These are phyloP conservation scores for Pseudopithomyces maydicus DNA, from an alignment of 2,329 filamentous ascomycete species.

Conservation along the genomic window DNA sequence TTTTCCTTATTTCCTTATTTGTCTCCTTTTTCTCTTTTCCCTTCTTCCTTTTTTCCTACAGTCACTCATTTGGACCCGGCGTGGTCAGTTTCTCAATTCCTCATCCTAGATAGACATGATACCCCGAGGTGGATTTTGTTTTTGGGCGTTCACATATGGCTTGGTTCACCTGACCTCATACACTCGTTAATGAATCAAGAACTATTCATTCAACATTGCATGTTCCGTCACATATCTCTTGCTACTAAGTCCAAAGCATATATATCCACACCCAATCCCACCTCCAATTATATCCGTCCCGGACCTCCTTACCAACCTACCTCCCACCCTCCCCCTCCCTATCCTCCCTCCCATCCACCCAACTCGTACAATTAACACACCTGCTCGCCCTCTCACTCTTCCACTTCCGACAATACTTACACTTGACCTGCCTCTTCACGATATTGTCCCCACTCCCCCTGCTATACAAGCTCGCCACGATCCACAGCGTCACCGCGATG, in stretches of 20 bases:
- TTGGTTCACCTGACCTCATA: too few species aligned
- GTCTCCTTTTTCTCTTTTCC: too few species aligned
- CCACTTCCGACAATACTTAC: conserved; percentile 67
- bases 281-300: too few species aligned
- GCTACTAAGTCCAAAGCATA: too few species aligned
- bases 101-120: not conserved
- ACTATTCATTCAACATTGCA: too few species aligned
- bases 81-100: not conserved
- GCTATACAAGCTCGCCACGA: conserved; percentile 67
- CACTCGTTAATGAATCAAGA: not conserved
- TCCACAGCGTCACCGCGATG: conserved; percentile 69
- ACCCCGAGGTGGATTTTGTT: not conserved
- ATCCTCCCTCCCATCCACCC: conserved; percentile 62
- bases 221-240: too few species aligned
- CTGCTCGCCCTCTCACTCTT: conserved; percentile 67
- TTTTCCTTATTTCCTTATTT: too few species aligned
- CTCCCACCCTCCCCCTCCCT: not conserved
- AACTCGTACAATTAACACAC: conserved; percentile 63
- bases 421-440: conserved; percentile 72
- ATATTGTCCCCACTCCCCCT: conserved; percentile 67
- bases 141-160: too few species aligned
- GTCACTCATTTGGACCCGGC: not conserved
- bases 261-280: too few species aligned
- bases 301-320: too few species aligned
- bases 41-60: too few species aligned